Base-by-base conservation (phyloP, 2,329 filamentous ascomycete species). In the Eutypella sp. region DNA sequence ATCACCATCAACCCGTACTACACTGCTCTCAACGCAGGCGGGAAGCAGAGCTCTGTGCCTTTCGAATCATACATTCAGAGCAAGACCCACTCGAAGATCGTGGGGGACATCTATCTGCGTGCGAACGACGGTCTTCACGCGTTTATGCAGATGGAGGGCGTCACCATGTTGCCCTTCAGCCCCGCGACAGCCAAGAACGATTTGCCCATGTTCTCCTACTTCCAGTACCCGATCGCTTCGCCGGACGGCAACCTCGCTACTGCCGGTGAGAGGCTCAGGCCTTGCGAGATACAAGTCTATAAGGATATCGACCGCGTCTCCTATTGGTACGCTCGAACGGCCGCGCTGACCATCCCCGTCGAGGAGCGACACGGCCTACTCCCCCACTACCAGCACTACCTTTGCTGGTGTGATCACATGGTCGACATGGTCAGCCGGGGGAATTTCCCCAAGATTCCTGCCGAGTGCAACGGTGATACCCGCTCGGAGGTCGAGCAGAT, bases 291-390 rank as follows among this genome's bases (percentile, higher is more conserved):
- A 5, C 40, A 29, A 24, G 31, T 42, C n/a, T 29, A 19, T 20
- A 27, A 42, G 40, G 20, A 42, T 23, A 23, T 42, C 15, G 40
- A 42, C 24, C 40, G 40, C 22, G 22, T 27, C 10, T 15, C 40
- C 10, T 42, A 42, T 24, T 42, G 40, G 40, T 31, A 8, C 24
- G 40, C 40, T 5, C 40, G 40, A 20, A 42, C 27, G 11, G 40
- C 40, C 22, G 27, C 22, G 8, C 15, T 23, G 15, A 27, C 40
- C 22, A 42, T 42, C n/a, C 25, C 40, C 25, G 5, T 18, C 8
- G 16, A 25, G 24, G 20, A 42, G 18, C 40, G 25, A 9, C 6
- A 25, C 6, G 18, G 11, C 20, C 22, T 42, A 10, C 40, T 42
- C 19, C 40, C 15, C 9, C 40, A 42, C 24, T 42, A 7, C 40